Evolutionary conservation across 768 basidiomycete species (phyloP).

Genomic region (Boletus tomentosulus): DNA sequence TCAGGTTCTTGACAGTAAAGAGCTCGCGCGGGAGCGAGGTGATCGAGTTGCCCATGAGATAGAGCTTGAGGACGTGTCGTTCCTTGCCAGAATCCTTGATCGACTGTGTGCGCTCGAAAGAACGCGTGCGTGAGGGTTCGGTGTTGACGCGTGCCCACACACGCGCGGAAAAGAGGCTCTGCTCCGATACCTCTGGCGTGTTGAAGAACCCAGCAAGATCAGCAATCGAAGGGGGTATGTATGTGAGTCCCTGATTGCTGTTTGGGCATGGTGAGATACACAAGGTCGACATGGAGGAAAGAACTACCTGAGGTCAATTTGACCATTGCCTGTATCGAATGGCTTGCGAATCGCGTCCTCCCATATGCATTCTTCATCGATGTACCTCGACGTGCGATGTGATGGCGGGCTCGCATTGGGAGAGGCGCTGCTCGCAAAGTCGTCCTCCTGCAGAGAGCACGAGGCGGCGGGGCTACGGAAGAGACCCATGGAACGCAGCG

Average conservation of each 20-base stretch:
- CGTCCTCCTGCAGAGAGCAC: constrained; percentile 26
- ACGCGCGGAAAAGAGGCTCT: constrained; percentile 23
- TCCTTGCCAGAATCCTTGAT: constrained; percentile 35
- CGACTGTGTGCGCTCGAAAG: constrained; percentile 26
- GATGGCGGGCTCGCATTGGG: constrained; percentile 6
- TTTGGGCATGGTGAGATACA: background rate
- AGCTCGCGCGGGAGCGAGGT: constrained; percentile 51
- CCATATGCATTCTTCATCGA: constrained; percentile 42
- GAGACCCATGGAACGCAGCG: constrained; percentile 10
- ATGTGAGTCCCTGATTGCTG: constrained; percentile 40
- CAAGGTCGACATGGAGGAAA: background rate
- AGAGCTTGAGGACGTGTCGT: constrained; percentile 52
- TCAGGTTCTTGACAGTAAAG: constrained; percentile 53
- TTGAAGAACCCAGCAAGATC: constrained; percentile 48
- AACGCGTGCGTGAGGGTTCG: constrained; percentile 27
- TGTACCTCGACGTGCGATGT: constrained; percentile 15
- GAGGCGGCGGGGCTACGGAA: constrained; percentile 7
- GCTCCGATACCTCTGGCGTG: constrained; percentile 35
- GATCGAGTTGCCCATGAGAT: constrained; percentile 53
- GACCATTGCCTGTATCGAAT: constrained; percentile 45
- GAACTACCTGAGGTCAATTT: constrained; percentile 51
- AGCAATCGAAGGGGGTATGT: constrained; percentile 44
- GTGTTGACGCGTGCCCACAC: constrained; percentile 33
- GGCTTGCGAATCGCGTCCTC: constrained; percentile 41
- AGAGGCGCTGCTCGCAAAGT: constrained; percentile 14